Conservation (phyloP, 768 basidiomycete genomes). For the Hericium alpestre region DNA sequence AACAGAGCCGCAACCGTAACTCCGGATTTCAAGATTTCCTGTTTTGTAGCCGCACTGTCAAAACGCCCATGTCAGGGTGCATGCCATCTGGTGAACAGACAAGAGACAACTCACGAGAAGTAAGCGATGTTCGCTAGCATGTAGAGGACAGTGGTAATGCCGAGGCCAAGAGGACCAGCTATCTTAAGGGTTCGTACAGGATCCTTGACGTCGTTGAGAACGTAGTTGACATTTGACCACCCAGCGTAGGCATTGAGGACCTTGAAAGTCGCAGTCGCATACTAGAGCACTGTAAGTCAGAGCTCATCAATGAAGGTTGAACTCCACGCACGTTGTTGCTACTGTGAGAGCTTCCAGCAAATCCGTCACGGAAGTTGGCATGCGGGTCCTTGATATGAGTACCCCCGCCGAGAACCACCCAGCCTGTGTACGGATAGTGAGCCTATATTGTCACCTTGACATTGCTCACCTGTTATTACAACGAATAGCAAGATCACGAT, state of each 20-base stretch:
- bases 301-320: background rate
- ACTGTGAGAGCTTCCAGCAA: conserved; percentile 43
- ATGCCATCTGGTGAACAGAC: background rate
- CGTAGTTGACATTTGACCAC: conserved; percentile 50
- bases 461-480: conserved; percentile 33
- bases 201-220: conserved; percentile 49
- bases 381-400: conserved; percentile 47
- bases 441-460: background rate
- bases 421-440: conserved; percentile 22
- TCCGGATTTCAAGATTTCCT: conserved; percentile 36
- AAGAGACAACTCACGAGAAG: conserved; percentile 29
- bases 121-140: conserved; percentile 49
- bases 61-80: background rate
- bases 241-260: conserved; percentile 39
- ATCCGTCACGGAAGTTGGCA: conserved; percentile 46
- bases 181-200: conserved; percentile 53
- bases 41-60: conserved; percentile 32
- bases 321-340: conserved; percentile 31
- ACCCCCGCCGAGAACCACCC: conserved; percentile 49
- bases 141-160: conserved; percentile 43
- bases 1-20: conserved; percentile 53
- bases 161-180: conserved; percentile 47
- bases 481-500: conserved; percentile 43
- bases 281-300: conserved; percentile 24
- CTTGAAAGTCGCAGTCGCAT: conserved; percentile 52